phyloP scores from a whole-genome alignment of 108 stramenopile genomes.

The Epithemia pelagica region DNA sequence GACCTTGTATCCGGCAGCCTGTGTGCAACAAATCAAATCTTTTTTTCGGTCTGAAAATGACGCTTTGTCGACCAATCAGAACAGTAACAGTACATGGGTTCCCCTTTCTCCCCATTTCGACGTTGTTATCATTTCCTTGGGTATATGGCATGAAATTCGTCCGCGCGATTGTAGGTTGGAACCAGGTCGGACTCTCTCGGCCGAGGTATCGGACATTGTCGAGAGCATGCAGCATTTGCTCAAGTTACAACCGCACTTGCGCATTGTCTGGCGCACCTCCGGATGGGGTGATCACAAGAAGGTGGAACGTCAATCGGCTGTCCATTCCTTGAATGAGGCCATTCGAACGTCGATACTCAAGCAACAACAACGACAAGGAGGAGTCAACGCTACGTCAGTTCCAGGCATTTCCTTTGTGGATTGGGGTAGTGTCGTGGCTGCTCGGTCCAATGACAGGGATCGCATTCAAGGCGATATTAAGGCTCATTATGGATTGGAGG shows the following conservation, averaged over 20 bases:
- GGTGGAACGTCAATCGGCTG: neutral
- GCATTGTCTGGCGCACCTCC: slow-evolving; percentile 3
- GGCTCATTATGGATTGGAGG: slow-evolving; percentile 22
- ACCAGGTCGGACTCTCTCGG: neutral
- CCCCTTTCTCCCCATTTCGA: too few species aligned
- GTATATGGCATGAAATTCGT: too few species aligned
- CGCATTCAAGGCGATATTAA: slow-evolving; percentile 19
- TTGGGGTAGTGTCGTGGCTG: slow-evolving; percentile 13
- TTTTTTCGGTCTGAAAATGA: too few species aligned
- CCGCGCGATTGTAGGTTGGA: too few species aligned
- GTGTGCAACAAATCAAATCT: too few species aligned
- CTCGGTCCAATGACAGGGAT: slow-evolving; percentile 2
- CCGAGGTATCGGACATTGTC: neutral
- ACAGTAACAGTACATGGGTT: too few species aligned
- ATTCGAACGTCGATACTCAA: slow-evolving; percentile 3
- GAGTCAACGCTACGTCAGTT: neutral
- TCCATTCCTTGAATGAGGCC: neutral
- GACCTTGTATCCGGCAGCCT: too few species aligned
- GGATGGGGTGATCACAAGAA: neutral
- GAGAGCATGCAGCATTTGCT: neutral
- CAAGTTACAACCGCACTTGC: too few species aligned
- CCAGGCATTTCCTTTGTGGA: slow-evolving; percentile 4
- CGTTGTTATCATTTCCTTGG: too few species aligned
- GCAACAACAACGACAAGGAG: neutral
- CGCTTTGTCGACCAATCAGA: too few species aligned